A percentile compares a stretch with the other conserved stretches of the same genome.
phyloP scores from a whole-genome alignment of 1,139 yeast genomes.

The Lodderomyces theae region DNA sequence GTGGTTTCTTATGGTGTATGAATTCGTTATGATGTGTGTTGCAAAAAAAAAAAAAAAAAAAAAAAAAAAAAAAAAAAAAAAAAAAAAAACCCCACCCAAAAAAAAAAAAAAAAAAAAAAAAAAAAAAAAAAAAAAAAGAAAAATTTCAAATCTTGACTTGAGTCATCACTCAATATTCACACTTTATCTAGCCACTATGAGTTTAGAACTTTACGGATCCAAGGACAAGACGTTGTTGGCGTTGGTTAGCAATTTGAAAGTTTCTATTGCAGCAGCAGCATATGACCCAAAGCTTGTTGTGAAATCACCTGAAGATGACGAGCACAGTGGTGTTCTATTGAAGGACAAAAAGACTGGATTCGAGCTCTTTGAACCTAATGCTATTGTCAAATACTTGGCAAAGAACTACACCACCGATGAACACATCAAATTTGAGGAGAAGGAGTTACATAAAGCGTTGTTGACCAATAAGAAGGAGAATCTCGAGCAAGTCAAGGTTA shows the following conservation, averaged over 20 bases:
- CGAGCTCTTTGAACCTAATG: constrained; percentile 71
- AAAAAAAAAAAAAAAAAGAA: constrained; percentile 3
- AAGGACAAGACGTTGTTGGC: constrained; percentile 38
- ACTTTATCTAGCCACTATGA: constrained; percentile 12
- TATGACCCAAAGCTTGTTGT: constrained; percentile 31
- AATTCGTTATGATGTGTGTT: no score
- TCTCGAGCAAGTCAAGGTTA: constrained; percentile 9
- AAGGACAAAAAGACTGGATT: constrained; percentile 37
- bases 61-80: no score
- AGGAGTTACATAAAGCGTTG: constrained; percentile 29
- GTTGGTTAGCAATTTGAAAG: constrained; percentile 57
- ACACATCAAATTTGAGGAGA: constrained; percentile 30
- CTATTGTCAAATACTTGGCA: constrained; percentile 71
- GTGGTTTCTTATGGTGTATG: no score
- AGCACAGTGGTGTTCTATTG: constrained; percentile 22
- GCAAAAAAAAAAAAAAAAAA: no score
- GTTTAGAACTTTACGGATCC: constrained; percentile 39
- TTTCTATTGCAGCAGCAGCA: constrained; percentile 51
- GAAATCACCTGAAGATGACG: constrained; percentile 22
- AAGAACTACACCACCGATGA: constrained; percentile 38
- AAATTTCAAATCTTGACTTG: constrained; percentile 7
- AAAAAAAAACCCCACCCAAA: not conserved
- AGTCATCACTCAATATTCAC: constrained; percentile 8
- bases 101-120: constrained; percentile 4
- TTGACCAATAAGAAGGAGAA: constrained; percentile 28